Conservation (phyloP, 1,284 basidiomycete genomes). For the Ustilago esculenta region DNA sequence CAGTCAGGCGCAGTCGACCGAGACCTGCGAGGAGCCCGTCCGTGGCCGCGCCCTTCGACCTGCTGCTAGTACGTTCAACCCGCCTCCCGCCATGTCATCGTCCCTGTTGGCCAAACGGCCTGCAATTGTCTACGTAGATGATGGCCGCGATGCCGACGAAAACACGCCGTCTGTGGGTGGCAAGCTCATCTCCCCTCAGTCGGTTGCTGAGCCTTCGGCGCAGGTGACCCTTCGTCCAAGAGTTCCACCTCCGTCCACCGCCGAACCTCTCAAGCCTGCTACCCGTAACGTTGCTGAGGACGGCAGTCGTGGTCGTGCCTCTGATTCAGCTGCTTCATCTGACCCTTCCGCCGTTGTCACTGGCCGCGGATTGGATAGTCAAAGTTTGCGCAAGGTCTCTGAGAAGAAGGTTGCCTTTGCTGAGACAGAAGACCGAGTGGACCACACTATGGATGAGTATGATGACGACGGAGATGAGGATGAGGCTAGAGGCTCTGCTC, state of each 20-base stretch:
- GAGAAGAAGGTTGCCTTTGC: slow-evolving; percentile 64
- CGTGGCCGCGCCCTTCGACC: slow-evolving; percentile 21
- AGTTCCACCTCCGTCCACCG: slow-evolving; percentile 39
- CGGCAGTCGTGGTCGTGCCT: slow-evolving; percentile 1
- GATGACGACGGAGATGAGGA: slow-evolving; percentile 43
- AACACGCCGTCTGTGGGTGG: slow-evolving; percentile 46
- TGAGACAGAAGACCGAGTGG: slow-evolving; percentile 50
- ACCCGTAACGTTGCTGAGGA: slow-evolving; percentile 22
- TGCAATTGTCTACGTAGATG: slow-evolving; percentile 38
- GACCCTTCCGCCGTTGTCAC: not conserved
- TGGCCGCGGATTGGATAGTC: slow-evolving; percentile 8
- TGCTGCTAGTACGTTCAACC: slow-evolving; percentile 19
- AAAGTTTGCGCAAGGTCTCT: slow-evolving; percentile 16
- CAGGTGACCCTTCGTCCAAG: slow-evolving; percentile 50
- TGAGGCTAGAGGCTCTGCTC: slow-evolving; percentile 1
- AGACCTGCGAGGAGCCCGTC: slow-evolving; percentile 14
- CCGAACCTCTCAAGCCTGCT: slow-evolving; percentile 52
- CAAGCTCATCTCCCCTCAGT: slow-evolving; percentile 37
- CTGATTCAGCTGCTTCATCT: slow-evolving; percentile 3
- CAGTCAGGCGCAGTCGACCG: not conserved
- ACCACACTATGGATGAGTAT: slow-evolving; percentile 26
- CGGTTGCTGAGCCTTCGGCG: slow-evolving; percentile 47
- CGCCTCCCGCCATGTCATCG: slow-evolving; percentile 32
- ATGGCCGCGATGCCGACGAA: slow-evolving; percentile 38
- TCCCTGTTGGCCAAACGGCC: slow-evolving; percentile 37